phyloP scores from a whole-genome alignment of 1,139 yeast genomes.

The Suhomyces bokatorum region DNA sequence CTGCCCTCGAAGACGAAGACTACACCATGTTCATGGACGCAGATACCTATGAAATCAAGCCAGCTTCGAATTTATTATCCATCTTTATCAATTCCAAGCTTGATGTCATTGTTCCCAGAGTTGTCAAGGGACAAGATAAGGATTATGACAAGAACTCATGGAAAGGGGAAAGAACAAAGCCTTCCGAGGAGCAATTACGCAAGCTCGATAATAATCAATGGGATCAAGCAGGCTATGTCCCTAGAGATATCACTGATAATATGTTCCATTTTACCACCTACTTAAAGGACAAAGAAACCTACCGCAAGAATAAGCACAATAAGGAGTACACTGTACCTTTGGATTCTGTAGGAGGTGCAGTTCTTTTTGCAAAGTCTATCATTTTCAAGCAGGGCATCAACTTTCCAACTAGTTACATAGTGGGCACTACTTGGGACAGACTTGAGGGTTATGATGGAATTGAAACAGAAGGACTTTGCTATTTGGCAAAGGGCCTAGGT shows the following conservation, averaged over 20 bases:
- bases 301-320: slow-evolving; percentile 14
- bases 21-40: slow-evolving; percentile 48
- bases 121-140: slow-evolving; percentile 30
- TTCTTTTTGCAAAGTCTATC: slow-evolving; percentile 42
- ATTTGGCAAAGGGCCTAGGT: slow-evolving; percentile 44
- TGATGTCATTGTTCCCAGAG: slow-evolving; percentile 46
- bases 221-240: slow-evolving; percentile 40
- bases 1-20: slow-evolving; percentile 30
- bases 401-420: slow-evolving; percentile 46
- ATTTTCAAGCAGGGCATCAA: slow-evolving; percentile 46
- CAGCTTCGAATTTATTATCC: slow-evolving; percentile 26
- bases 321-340: slow-evolving; percentile 28
- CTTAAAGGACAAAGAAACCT: slow-evolving; percentile 19
- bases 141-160: slow-evolving; percentile 50
- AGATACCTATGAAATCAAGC: slow-evolving; percentile 36
- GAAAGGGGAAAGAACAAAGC: slow-evolving; percentile 45
- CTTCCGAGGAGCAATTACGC: slow-evolving; percentile 33
- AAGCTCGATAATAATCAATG: slow-evolving; percentile 34
- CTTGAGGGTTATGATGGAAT: slow-evolving; percentile 54
- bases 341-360: slow-evolving; percentile 54
- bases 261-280: slow-evolving; percentile 36
- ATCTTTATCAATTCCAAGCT: slow-evolving; percentile 32
- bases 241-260: slow-evolving; percentile 32
- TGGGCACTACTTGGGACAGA: slow-evolving; percentile 52
- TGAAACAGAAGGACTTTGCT: slow-evolving; percentile 55